phyloP scores from a whole-genome alignment of 441 rosid genomes.

The Gossypium schwendimanii region DNA sequence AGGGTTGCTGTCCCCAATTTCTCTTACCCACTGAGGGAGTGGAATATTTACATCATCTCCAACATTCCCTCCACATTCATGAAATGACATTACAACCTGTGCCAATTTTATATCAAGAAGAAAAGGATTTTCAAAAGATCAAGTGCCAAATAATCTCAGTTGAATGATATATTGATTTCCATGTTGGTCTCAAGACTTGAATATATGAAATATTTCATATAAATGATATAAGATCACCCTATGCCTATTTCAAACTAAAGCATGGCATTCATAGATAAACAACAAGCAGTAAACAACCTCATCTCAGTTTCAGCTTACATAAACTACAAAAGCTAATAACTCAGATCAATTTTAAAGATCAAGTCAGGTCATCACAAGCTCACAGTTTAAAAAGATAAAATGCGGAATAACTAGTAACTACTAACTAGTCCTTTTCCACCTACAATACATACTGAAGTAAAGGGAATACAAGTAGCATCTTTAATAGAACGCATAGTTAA shows the following conservation, averaged over 20 bases:
- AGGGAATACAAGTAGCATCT: not conserved
- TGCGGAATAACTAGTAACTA: not conserved
- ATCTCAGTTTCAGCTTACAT: not conserved
- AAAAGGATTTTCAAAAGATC: slow-evolving; percentile 4
- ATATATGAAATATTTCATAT: not conserved
- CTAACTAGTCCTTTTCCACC: not conserved
- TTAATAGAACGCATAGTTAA: not conserved
- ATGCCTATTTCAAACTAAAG: not conserved
- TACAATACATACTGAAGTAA: not conserved
- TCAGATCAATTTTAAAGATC: not conserved
- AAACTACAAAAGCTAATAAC: not conserved
- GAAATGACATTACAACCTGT: slow-evolving; percentile 73
- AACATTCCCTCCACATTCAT: slow-evolving; percentile 75
- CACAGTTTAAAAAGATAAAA: not conserved
- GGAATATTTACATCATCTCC: slow-evolving; percentile 73
- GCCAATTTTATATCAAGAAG: slow-evolving; percentile 18
- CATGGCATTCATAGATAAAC: not conserved
- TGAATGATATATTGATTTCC: not conserved
- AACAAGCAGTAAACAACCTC: not conserved
- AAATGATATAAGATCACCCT: not conserved
- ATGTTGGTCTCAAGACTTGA: not conserved
- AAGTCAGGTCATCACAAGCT: not conserved
- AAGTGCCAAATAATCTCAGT: not conserved
- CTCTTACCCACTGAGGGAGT: slow-evolving; percentile 60
- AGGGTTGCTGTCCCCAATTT: slow-evolving; percentile 58